Evolutionary conservation across 1,284 basidiomycete genomes (phyloP).

Genomic region (Vanrija sp.): DNA sequence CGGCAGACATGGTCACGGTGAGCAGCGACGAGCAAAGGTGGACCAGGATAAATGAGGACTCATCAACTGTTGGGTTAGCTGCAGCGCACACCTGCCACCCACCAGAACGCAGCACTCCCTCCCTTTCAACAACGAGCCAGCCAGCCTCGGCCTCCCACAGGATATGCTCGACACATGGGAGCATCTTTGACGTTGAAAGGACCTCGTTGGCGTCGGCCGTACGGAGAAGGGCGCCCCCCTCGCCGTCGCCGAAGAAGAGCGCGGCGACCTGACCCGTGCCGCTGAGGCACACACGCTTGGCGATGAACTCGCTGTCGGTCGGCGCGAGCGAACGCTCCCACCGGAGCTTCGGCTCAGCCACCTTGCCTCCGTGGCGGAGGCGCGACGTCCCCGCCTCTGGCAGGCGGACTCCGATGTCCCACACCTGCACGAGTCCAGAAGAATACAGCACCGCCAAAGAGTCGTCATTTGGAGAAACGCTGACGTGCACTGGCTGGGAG

Average conservation of each 20-base stretch:
- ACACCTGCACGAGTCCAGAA: conserved; percentile 58
- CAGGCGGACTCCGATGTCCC: conserved; percentile 62
- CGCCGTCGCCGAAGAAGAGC: conserved; percentile 19
- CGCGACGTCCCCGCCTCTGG: conserved; percentile 48
- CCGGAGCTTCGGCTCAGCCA: conserved; percentile 55
- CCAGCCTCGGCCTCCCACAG: conserved; percentile 27
- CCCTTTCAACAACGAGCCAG: conserved; percentile 27
- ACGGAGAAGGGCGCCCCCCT: conserved; percentile 3
- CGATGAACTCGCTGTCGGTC: conserved; percentile 27
- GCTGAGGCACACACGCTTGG: conserved; percentile 34
- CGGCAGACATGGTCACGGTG: conserved; percentile 21
- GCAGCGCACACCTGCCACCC: background rate
- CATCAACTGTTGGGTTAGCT: conserved; percentile 1
- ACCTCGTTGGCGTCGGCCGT: conserved; percentile 11
- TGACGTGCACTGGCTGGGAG: conserved; percentile 61
- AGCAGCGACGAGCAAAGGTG: conserved; percentile 29
- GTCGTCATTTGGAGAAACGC: conserved; percentile 61
- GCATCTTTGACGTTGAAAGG: background rate
- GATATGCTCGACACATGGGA: conserved; percentile 23
- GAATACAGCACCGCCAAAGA: conserved; percentile 63
- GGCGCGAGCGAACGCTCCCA: conserved; percentile 50
- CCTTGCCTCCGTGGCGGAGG: conserved; percentile 59
- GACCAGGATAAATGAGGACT: background rate
- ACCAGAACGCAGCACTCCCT: conserved; percentile 23
- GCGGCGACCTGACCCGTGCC: conserved; percentile 29